These are phyloP conservation scores for Anthracocystis walkeri DNA, from an alignment of 1,284 basidiomycete genomes.

Conservation along the genomic window DNA sequence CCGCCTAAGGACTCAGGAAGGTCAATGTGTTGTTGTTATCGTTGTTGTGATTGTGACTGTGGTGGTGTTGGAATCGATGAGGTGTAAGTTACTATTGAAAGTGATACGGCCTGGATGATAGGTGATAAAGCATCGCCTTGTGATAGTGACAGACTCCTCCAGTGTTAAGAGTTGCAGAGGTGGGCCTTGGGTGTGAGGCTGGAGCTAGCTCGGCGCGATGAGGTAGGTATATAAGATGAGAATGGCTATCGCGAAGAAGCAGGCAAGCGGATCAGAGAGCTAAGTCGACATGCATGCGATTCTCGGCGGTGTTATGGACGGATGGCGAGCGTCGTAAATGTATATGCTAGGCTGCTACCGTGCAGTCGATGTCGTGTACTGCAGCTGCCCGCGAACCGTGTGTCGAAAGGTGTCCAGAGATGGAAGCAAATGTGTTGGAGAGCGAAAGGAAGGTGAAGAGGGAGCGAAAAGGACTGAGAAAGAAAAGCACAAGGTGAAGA, in stretches of 20 bases:
- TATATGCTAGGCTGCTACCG: too few species aligned
- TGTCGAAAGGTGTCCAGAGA: too few species aligned
- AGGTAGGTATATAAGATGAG: neutral
- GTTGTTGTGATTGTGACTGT: neutral
- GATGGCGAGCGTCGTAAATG: too few species aligned
- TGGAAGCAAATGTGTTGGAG: too few species aligned
- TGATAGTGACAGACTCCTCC: neutral
- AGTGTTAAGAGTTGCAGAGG: neutral
- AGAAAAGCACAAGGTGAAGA: conserved; percentile 9
- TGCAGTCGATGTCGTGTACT: too few species aligned
- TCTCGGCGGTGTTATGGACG: too few species aligned
- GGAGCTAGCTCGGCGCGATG: neutral
- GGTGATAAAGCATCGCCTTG: conserved; percentile 1
- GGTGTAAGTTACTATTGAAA: neutral
- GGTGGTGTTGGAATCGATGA: neutral
- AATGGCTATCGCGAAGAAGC: neutral
- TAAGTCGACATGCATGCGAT: too few species aligned
- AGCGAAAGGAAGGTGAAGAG: neutral
- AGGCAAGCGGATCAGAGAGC: too few species aligned
- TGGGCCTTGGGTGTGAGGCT: neutral
- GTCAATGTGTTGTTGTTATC: neutral
- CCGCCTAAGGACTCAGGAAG: neutral
- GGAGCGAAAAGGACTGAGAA: conserved; percentile 1
- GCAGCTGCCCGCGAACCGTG: too few species aligned
- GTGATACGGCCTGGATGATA: neutral